These are phyloP conservation scores for Epicoccum sorghinum DNA, from an alignment of 2,329 filamentous ascomycete genomes.

Conservation along the genomic window DNA sequence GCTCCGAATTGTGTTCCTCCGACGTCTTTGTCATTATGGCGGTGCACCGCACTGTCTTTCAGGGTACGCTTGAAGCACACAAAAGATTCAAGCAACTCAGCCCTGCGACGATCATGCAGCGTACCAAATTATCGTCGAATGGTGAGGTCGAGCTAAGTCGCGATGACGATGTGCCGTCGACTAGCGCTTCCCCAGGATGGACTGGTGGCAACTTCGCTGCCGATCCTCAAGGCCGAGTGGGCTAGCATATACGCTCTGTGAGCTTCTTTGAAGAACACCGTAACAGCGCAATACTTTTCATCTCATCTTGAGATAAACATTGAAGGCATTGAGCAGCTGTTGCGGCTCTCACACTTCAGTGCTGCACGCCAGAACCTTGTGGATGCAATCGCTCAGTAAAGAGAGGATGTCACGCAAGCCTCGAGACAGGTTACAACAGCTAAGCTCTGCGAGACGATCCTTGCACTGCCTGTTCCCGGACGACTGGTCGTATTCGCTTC, in stretches of 20 bases:
- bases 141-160: neutral
- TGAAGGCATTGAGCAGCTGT: neutral
- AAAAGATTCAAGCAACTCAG: conserved; percentile 1
- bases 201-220: neutral
- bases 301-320: neutral
- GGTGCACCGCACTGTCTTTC: neutral
- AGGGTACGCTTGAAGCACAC: neutral
- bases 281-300: too few species aligned
- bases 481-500: neutral
- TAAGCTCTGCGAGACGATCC: neutral
- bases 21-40: neutral
- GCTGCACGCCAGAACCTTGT: too few species aligned
- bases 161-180: neutral
- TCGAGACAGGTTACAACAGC: too few species aligned
- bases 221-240: neutral
- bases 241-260: neutral
- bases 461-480: neutral
- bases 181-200: conserved; percentile 4
- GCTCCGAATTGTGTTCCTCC: neutral
- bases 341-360: too few species aligned
- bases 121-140: neutral
- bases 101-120: neutral
- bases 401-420: too few species aligned
- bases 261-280: neutral
- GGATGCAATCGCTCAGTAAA: too few species aligned